Conservation (phyloP, 129 eudicot genomes). For the Artemisia argyi region DNA sequence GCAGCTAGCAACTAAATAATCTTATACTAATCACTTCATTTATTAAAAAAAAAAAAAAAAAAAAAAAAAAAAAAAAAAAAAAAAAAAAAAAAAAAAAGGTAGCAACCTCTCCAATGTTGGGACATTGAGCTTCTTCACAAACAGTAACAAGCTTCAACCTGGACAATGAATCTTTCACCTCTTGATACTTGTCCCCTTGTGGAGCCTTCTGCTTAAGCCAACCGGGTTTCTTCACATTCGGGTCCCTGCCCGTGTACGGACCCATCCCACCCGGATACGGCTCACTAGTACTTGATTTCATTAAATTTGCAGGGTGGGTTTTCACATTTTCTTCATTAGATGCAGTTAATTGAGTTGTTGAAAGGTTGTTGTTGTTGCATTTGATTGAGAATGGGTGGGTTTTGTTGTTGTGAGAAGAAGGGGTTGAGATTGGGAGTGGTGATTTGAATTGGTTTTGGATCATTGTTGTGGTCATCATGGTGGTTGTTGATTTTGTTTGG, state of each 20-base stretch:
- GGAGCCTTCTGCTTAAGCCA: slow-evolving; percentile 97
- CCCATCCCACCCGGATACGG: slow-evolving; percentile 75
- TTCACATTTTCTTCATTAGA: background rate
- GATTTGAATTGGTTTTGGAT: too few relatives aligned
- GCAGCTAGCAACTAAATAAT: too few relatives aligned
- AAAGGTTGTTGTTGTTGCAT: background rate
- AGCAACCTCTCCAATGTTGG: slow-evolving; percentile 84
- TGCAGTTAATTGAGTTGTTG: background rate
- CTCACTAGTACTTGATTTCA: slow-evolving; percentile 12
- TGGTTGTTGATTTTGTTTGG: background rate
- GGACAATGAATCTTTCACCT: slow-evolving; percentile 76
- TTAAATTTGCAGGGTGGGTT: slow-evolving; percentile 12
- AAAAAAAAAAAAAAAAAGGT: background rate
- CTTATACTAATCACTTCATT: too few relatives aligned
- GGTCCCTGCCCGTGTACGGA: slow-evolving; percentile 83
- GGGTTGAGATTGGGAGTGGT: too few relatives aligned
- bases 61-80: background rate
- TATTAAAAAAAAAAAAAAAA: too few relatives aligned
- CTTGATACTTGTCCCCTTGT: slow-evolving; percentile 75
- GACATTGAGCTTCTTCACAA: slow-evolving; percentile 97
- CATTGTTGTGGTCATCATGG: too few relatives aligned
- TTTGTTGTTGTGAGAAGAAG: too few relatives aligned
- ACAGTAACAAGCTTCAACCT: slow-evolving; percentile 79
- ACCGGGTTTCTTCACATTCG: slow-evolving; percentile 79
- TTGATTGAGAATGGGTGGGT: background rate